Conservation (phyloP, 2,329 filamentous ascomycete genomes). For the Alternaria sp. region DNA sequence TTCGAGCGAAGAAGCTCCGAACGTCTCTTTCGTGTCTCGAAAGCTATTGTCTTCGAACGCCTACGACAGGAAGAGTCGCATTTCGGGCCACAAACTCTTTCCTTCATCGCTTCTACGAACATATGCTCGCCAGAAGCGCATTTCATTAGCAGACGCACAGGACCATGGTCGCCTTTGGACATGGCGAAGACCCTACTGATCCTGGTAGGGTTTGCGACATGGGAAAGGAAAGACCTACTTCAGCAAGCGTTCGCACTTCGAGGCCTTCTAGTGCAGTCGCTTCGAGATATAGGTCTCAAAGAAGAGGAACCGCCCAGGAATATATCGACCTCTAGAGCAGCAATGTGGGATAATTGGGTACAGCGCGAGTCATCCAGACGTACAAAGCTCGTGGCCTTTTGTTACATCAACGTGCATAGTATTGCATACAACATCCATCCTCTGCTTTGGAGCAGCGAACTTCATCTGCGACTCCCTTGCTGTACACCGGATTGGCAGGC, state of each 20-base stretch:
- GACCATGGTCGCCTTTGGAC: slow-evolving; percentile 36
- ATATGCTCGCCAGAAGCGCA: slow-evolving; percentile 13
- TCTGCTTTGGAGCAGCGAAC: slow-evolving; percentile 37
- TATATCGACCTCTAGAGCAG: slow-evolving; percentile 25
- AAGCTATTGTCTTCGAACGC: slow-evolving; percentile 38
- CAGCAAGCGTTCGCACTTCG: slow-evolving; percentile 41
- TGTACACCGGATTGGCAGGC: slow-evolving; percentile 37
- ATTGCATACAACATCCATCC: slow-evolving; percentile 43
- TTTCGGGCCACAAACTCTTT: slow-evolving; percentile 33
- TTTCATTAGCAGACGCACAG: slow-evolving; percentile 17
- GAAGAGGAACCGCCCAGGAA: slow-evolving; percentile 20
- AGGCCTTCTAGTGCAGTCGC: slow-evolving; percentile 32
- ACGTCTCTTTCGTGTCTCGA: slow-evolving; percentile 37
- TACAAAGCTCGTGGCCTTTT: slow-evolving; percentile 42
- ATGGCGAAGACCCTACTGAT: slow-evolving; percentile 39
- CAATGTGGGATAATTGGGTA: slow-evolving; percentile 41
- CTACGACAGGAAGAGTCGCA: slow-evolving; percentile 32
- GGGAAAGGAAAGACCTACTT: slow-evolving; percentile 39
- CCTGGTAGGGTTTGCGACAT: slow-evolving; percentile 41
- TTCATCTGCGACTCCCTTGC: slow-evolving; percentile 37
- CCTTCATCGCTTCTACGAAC: slow-evolving; percentile 23
- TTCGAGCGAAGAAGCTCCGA: slow-evolving; percentile 41
- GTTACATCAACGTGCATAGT: slow-evolving; percentile 43
- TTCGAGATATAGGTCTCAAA: slow-evolving; percentile 37
- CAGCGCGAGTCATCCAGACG: slow-evolving; percentile 37